Base-by-base conservation (phyloP, 2,329 filamentous ascomycete species). In the Aspergillus clavatus region DNA sequence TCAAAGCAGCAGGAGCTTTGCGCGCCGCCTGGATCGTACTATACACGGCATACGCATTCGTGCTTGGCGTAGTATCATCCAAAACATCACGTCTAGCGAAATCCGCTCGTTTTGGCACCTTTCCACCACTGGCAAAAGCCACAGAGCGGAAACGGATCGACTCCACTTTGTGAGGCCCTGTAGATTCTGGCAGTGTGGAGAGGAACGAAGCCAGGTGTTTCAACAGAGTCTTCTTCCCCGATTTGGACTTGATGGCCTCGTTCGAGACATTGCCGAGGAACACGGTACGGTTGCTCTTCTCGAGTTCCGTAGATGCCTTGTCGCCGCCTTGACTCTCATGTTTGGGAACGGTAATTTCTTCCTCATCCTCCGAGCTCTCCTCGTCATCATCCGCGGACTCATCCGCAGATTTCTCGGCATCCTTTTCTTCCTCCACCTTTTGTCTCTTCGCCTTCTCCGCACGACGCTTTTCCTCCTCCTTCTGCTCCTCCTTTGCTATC, bases 21-120 rank as follows among this genome's bases (percentile, higher is more conserved):
- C 88, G 82, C 10, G 89, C 89, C 3, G 87, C 88, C 7, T 80
- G 73, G 1, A 80, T 69, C 1, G 86, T 88, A 35, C 82, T 85
- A 72, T 93, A 96, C 39, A 98, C 89, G 23, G 80, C 88, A 63
- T 98, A 98, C 38, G 93, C 93, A 64, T 98, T 96, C 47, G 90
- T 89, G 51, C 87, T 94, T 60, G 87, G 88, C 1, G 91, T 93
- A 1, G 94, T 98, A 16, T 88, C 82, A 49, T 87, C 84, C 84
- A 96, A 91, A 46, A 97, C 75, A 19, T 89, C 84, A 65, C 90
- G 89, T 58, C 88, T 94, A 50, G 91, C 93, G 66, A 83, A 97
- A 19, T 93, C 87, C n/a, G 91, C 93, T 51, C 91, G 87, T 72
- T 95, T 96, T 40, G 93, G 93, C 45, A 96, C 79, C 12, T 82